Base-by-base conservation (phyloP, 1,284 basidiomycete species). In the Somion occarium region DNA sequence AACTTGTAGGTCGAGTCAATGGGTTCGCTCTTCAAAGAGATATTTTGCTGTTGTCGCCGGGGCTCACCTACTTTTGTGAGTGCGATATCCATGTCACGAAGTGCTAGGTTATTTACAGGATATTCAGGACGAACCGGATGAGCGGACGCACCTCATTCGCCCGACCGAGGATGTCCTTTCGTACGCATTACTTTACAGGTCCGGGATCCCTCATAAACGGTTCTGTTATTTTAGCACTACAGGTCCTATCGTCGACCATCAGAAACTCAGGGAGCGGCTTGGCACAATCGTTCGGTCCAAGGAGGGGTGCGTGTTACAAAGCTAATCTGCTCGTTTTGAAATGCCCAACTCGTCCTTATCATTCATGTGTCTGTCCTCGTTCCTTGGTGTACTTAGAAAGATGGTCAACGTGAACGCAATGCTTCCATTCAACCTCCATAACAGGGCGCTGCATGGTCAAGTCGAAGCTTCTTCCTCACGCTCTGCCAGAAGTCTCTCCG, bases 371-470 rank as follows among this genome's bases (percentile, higher is more conserved):
- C 4, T 52, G 26, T 18, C 25, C 44, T 44, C 50, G 44, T 42
- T 38, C 44, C 53, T 30, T 41, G 30, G 30, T 22, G 42, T 43
- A 44, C 30, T 43, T 63, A 86, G 85, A 41, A 84, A 82, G 74
- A 87, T 87, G 85, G 84, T 87, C 55, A 85, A 84, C 51, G 76
- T 87, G 13, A 75, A 75, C 52, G 76, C 81, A 3, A 73, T 73
- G 30, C 73, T 82, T 23, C 85, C 84, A 0, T 87, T 87, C 70
- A 82, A 83, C 62, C 72, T 87, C 20, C 78, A 80, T 65, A 76
- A 79, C 61, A 74, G 73, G 51, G 61, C 65, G 9, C 56, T 74
- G 20, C 69, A 73, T 34, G 56, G 55, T 0, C 56, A 47, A 13
- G 56, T 61, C 43, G 64, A 73, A 22, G 62, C 69, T 19, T 72